A percentile compares a stretch with the other conserved stretches of the same genome.
Evolutionary conservation across 495 filamentous ascomycete species (phyloP).

Genomic region (Aspergillus funiculosus): DNA sequence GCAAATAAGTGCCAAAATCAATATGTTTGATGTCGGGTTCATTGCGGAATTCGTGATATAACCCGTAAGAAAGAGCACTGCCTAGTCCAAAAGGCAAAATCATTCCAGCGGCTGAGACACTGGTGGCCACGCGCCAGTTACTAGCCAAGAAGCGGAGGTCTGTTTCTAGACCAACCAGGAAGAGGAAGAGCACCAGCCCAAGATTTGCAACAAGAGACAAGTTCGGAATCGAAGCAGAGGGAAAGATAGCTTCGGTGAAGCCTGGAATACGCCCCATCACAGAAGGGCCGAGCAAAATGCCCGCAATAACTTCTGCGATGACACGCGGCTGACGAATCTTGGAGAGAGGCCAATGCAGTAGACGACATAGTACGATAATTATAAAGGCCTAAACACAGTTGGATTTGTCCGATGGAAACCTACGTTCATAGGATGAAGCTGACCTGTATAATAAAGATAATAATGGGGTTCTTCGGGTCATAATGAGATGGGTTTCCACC

Average conservation of each 20-base stretch:
- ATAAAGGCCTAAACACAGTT: conserved; percentile 62
- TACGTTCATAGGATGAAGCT: conserved; percentile 9
- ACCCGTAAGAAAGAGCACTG: conserved; percentile 74
- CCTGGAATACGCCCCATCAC: conserved; percentile 80
- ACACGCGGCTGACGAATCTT: conserved; percentile 85
- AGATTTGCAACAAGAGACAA: conserved; percentile 82
- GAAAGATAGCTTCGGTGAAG: conserved; percentile 75
- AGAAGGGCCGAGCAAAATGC: conserved; percentile 82
- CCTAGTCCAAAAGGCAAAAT: conserved; percentile 65
- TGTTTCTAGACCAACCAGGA: conserved; percentile 88
- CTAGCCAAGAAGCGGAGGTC: conserved; percentile 76
- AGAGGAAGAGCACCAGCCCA: conserved; percentile 85
- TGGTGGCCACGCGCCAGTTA: conserved; percentile 81
- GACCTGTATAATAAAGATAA: conserved; percentile 93
- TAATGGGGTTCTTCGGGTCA: conserved; percentile 76
- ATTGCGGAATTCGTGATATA: conserved; percentile 71
- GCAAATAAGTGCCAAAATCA: conserved; percentile 73
- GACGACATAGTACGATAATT: conserved; percentile 83
- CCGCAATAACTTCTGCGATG: conserved; percentile 93
- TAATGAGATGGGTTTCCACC: conserved; percentile 67
- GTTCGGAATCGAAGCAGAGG: conserved; percentile 62
- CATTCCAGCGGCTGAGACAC: conserved; percentile 84
- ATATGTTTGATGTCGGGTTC: conserved; percentile 60
- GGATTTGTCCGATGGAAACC: neutral
- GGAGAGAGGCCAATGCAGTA: conserved; percentile 79